phyloP scores from a whole-genome alignment of 805 yeast species.

The Pichia pseudocactophila region DNA sequence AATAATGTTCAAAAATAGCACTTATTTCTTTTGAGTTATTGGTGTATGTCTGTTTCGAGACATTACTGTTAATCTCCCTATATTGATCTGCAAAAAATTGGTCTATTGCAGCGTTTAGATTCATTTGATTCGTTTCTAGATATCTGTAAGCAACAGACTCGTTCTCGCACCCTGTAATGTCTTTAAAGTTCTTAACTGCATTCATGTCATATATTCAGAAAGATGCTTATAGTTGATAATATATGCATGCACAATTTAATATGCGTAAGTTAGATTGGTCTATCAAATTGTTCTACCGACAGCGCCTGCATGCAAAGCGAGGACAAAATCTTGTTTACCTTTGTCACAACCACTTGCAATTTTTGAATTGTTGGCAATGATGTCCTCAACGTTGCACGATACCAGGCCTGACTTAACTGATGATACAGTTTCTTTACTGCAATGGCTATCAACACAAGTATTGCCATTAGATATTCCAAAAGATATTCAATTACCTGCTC shows the following conservation, averaged over 20 bases:
- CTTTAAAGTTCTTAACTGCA: conserved; percentile 25
- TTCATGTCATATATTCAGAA: too few relatives aligned
- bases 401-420: too few relatives aligned
- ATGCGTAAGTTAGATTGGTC: too few relatives aligned
- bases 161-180: conserved; percentile 31
- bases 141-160: conserved; percentile 31
- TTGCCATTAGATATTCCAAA: background rate
- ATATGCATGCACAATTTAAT: too few relatives aligned
- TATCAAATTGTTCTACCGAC: too few relatives aligned
- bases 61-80: background rate
- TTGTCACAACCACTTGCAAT: too few relatives aligned
- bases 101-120: conserved; percentile 10
- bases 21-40: conserved; percentile 21
- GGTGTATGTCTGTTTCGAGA: background rate
- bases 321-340: too few relatives aligned
- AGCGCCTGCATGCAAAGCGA: background rate
- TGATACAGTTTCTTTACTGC: conserved; percentile 16
- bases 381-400: too few relatives aligned
- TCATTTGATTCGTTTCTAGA: conserved; percentile 16
- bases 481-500: conserved; percentile 11
- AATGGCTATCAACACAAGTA: conserved; percentile 17
- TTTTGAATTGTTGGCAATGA: too few relatives aligned
- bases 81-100: conserved; percentile 1
- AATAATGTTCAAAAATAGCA: conserved; percentile 19
- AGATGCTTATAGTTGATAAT: too few relatives aligned